Evolutionary conservation across 2,329 filamentous ascomycete genomes (phyloP).

Genomic region (Beauveria rudraprayagi): DNA sequence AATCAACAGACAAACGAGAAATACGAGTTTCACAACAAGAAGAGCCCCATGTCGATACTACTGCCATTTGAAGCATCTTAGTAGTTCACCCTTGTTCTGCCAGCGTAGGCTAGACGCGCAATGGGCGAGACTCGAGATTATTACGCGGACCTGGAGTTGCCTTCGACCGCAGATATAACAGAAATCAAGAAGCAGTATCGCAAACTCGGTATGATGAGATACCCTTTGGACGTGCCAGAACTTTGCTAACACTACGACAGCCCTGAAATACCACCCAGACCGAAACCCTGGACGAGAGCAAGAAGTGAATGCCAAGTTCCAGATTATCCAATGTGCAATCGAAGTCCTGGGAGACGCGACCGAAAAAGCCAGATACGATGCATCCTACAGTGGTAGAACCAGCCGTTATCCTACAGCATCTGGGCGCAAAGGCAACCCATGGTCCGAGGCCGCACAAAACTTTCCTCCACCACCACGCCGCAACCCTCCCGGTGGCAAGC

Average conservation of each 20-base stretch:
- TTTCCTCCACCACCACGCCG: constrained; percentile 44
- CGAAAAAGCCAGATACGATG: constrained; percentile 46
- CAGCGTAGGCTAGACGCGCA: neutral
- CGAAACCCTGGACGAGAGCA: constrained; percentile 76
- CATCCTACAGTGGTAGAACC: constrained; percentile 29
- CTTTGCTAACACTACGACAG: constrained; percentile 35
- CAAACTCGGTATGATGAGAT: constrained; percentile 56
- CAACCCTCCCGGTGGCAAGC: constrained; percentile 22
- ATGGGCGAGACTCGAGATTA: constrained; percentile 57
- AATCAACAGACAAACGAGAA: neutral
- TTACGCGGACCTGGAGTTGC: constrained; percentile 74
- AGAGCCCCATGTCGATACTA: constrained; percentile 2
- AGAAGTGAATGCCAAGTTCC: constrained; percentile 75
- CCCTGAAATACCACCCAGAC: constrained; percentile 80
- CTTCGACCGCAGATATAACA: constrained; percentile 56
- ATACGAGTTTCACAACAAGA: neutral
- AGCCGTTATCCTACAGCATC: constrained; percentile 40
- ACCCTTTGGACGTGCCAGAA: neutral
- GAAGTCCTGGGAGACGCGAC: constrained; percentile 56
- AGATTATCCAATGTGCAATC: constrained; percentile 77
- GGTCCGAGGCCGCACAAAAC: constrained; percentile 39
- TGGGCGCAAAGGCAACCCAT: constrained; percentile 50
- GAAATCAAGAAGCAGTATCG: constrained; percentile 84
- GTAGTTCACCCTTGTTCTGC: neutral
- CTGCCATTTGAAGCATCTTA: neutral